Base-by-base conservation (phyloP, 1,284 basidiomycete species). In the Cutaneotrichosporon sp. region DNA sequence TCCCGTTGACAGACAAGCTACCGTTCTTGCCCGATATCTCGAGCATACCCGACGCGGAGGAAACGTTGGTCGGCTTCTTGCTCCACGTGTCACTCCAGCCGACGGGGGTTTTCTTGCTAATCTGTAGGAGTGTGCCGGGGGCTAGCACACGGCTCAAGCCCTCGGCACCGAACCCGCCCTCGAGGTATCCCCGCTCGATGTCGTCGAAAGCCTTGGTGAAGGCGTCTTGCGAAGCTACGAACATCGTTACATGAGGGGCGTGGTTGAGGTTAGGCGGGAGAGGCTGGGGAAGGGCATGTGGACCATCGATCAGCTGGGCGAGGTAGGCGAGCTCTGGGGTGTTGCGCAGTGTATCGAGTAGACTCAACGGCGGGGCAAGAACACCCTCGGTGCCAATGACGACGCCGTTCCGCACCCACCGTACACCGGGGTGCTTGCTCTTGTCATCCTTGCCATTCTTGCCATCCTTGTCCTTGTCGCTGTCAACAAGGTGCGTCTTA, bases 221-320 rank as follows among this genome's bases (percentile, higher is more conserved):
- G 10, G 96, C 93, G 22, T 81, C 76, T 65, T 96, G 82, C 14
- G 86, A 79, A 0, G 96, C 94, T 2, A 96, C 80, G 71, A 99
- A 99, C 32, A 98, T 64, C 0, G 94, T 97, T 29, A 96, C 76
- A 64, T 87, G 84, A 0, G 88, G 76, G 0, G 81, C 65, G 46
- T 41, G 71, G 48, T 42, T 74, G 57, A 65, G 68, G 57, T 58
- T 63, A 1, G 57, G 53, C 4, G 83, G 86, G 51, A 86, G 71
- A 49, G 88, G 81, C 53, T 79, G 80, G 55, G 80, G 75, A 55
- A 88, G 82, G 66, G 85, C 85, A 8, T 83, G 82, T 37, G 85
- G 68, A 0, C 81, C 78, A 7, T 80, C 64, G 54, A 72, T 62
- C 9, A 71, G 58, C 6, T 52, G 55, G 3, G 80, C 72, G 57